Percentiles rank a stretch among this genome's conserved stretches.
phyloP scores from a whole-genome alignment of 805 yeast genomes.

The Starmerella sp. region DNA sequence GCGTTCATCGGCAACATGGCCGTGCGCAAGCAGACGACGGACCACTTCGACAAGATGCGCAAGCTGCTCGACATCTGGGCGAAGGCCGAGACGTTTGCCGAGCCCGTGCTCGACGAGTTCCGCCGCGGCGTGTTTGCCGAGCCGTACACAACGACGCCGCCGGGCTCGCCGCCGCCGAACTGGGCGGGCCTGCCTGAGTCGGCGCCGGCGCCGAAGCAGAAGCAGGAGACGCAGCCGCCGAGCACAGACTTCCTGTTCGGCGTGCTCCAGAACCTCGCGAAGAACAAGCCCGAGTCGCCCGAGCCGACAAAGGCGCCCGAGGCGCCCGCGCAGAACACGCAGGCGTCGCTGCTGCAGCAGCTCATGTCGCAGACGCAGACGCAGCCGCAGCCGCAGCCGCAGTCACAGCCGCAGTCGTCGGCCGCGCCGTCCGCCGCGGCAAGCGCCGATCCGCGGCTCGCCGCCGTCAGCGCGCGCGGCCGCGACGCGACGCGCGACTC shows the following conservation, averaged over 20 bases:
- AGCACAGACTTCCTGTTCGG: constrained; percentile 36
- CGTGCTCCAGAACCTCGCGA: constrained; percentile 58
- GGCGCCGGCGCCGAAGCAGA: constrained; percentile 19
- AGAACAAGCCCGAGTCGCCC: constrained; percentile 32
- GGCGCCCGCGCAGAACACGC: constrained; percentile 25
- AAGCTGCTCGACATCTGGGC: constrained; percentile 91
- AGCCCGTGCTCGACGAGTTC: constrained; percentile 42
- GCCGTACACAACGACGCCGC: constrained; percentile 51
- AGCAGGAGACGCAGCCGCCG: constrained; percentile 26
- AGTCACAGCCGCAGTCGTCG: not conserved
- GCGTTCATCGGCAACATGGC: constrained; percentile 48
- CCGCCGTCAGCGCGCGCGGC: constrained; percentile 15
- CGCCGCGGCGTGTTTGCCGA: constrained; percentile 44
- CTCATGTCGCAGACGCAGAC: constrained; percentile 14
- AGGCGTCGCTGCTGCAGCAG: constrained; percentile 14
- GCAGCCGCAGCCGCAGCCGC: too few relatives aligned
- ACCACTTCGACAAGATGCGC: constrained; percentile 48
- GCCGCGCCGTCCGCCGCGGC: not conserved
- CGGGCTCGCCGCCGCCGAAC: constrained; percentile 46
- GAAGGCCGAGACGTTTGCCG: constrained; percentile 64
- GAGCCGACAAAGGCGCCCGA: constrained; percentile 8
- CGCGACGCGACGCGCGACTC: constrained; percentile 6
- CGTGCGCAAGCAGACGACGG: constrained; percentile 18
- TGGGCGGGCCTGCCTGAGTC: constrained; percentile 23
- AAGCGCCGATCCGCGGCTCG: constrained; percentile 9